Base-by-base conservation (phyloP, 371 early-diverging fungal genomes). In the Umbelopsis sp. region DNA sequence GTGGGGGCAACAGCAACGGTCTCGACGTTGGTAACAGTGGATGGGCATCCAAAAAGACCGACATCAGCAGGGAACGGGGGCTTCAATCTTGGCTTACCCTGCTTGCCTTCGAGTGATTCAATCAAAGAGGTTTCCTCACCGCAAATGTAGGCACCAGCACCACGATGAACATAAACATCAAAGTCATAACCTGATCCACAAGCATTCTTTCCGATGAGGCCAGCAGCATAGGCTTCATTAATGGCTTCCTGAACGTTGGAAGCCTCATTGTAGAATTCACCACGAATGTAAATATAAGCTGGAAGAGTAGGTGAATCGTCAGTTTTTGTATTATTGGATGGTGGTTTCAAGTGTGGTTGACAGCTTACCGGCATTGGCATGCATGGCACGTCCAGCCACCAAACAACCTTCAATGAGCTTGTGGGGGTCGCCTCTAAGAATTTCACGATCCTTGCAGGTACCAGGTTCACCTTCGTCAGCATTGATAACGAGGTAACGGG, bases 391-490 rank as follows among this genome's bases (percentile, higher is more conserved):
- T 65, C 99, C 99, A 65, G 98, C 99, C 41, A 98, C 70, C 75
- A 98, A 83, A 77, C 97, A 97, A 68, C 99, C 99, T 82, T 98
- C 99, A 66, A 98, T 83, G 63, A 97, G 88, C 85, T 97, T 98
- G 87, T 98, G 99, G 63, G 99, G 99, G 71, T 98, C 99, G 75
- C 95, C 92, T 72, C 99, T 93, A 87, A 98, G 88, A 74, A 98
- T 98, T 79, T 98, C 99, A 74, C 99, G 93, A 86, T 98, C 99
- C 85, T 98, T 98, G 91, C 99, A 98, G 65, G 99, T 98, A 68
- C 97, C 97, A 14, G 99, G 99, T 81, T 98, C 97, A 74, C 99
- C 99, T 80, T 98, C 99, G 79, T 98, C 98, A 69, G 97, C 97
- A 76, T 98, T 98, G 74, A 98, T 88, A 50, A 97, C 97, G 77